Percentiles rank a stretch among this genome's conserved stretches.
Conservation (phyloP, 2,329 filamentous ascomycete species). For the Phaeosphaeria sp. region DNA sequence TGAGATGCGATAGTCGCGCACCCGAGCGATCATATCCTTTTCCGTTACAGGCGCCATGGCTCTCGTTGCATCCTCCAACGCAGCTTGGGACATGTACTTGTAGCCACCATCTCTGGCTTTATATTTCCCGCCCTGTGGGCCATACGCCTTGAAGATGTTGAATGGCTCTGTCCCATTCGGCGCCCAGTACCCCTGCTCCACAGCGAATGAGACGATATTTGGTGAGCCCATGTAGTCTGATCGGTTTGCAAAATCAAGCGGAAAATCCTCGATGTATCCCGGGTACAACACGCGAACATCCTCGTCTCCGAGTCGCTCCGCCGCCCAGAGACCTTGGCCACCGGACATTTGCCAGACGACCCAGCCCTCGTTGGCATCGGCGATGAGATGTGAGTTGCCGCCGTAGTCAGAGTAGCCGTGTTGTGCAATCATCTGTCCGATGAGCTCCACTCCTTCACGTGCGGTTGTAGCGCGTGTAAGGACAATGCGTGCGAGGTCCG, state of each 20-base stretch:
- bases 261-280: conserved; percentile 48
- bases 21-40: conserved; percentile 53
- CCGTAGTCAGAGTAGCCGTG: conserved; percentile 54
- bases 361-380: conserved; percentile 48
- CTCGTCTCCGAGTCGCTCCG: conserved; percentile 39
- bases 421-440: conserved; percentile 48
- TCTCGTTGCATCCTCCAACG: conserved; percentile 43
- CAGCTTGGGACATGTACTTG: conserved; percentile 48
- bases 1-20: conserved; percentile 44
- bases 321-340: conserved; percentile 43
- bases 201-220: conserved; percentile 44
- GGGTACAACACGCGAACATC: conserved; percentile 45
- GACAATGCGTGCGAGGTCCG: conserved; percentile 50
- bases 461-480: conserved; percentile 51
- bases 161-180: conserved; percentile 40
- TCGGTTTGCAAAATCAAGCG: conserved; percentile 36
- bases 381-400: conserved; percentile 53
- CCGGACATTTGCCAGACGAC: conserved; percentile 46
- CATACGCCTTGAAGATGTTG: conserved; percentile 47
- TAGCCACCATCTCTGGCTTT: conserved; percentile 44
- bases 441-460: conserved; percentile 52
- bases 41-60: conserved; percentile 59
- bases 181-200: conserved; percentile 46
- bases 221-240: conserved; percentile 41
- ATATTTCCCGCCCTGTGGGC: conserved; percentile 32